These are phyloP conservation scores for Petunia secreta DNA, from an alignment of 257 asterid species.

Conservation along the genomic window DNA sequence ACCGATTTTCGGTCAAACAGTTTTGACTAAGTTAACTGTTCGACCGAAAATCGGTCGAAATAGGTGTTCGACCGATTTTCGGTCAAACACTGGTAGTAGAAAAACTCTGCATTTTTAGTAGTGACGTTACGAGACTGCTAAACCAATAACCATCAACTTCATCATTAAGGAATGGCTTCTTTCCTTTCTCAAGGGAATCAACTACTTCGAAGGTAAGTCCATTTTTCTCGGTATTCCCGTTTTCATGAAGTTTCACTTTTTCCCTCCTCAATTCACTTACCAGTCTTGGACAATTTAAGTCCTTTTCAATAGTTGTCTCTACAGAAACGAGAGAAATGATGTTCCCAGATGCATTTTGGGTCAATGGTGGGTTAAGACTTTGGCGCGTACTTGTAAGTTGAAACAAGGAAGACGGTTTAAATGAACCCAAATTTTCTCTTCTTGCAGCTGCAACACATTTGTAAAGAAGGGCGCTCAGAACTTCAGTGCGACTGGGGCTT, in stretches of 20 bases:
- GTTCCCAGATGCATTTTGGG: not conserved
- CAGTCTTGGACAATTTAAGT: not conserved
- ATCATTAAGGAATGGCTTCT: not conserved
- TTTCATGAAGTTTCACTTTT: too few relatives aligned
- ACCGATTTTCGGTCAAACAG: too few relatives aligned
- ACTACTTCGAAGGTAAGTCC: not conserved
- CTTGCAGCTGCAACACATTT: not conserved
- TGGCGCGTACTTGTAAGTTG: not conserved
- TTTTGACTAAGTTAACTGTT: too few relatives aligned
- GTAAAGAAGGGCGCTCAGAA: conserved; percentile 16
- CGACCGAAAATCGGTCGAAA: too few relatives aligned
- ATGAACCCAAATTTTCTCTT: not conserved
- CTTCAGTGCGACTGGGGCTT: conserved; percentile 12
- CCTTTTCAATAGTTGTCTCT: not conserved
- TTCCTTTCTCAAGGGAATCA: not conserved
- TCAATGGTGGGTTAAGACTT: not conserved
- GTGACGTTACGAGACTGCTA: not conserved
- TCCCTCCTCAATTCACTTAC: conserved; percentile 9
- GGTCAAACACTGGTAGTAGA: too few relatives aligned
- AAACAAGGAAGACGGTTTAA: not conserved
- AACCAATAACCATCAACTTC: not conserved
- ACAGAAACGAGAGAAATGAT: not conserved
- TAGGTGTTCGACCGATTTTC: too few relatives aligned
- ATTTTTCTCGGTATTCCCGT: not conserved
- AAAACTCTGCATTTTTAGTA: too few relatives aligned